Conservation (phyloP, 1,284 basidiomycete genomes). For the Trichosporon sp. region DNA sequence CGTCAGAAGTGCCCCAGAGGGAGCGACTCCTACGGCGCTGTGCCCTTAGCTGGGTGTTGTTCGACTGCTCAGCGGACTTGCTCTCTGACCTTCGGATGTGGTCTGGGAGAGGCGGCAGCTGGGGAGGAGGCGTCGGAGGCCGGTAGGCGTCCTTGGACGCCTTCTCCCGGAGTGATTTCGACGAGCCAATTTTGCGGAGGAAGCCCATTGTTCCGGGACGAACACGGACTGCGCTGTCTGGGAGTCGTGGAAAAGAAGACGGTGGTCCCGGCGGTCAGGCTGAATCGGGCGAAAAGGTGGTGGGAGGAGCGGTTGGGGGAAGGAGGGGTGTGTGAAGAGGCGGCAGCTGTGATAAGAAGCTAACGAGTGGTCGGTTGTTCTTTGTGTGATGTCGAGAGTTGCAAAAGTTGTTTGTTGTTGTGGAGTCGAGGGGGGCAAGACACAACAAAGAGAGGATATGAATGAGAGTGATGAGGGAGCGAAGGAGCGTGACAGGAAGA, state of each 20-base stretch:
- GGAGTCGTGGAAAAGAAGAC: not conserved
- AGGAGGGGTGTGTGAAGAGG: not conserved
- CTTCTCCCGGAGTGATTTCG: conserved; percentile 14
- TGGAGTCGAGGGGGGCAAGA: not conserved
- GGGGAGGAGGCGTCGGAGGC: conserved; percentile 16
- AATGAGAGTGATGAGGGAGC: conserved; percentile 4
- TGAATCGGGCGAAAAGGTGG: not conserved
- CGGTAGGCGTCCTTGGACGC: conserved; percentile 11
- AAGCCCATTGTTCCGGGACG: conserved; percentile 14
- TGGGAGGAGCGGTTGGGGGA: not conserved
- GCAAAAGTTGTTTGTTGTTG: not conserved
- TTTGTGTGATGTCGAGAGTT: not conserved
- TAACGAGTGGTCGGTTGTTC: not conserved
- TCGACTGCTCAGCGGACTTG: not conserved
- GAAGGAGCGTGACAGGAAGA: not conserved
- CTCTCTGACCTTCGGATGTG: conserved; percentile 15
- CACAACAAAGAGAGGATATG: not conserved
- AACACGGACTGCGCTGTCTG: not conserved
- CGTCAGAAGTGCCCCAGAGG: conserved; percentile 11
- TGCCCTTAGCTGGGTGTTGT: not conserved
- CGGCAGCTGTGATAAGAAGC: not conserved
- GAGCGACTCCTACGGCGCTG: conserved; percentile 9
- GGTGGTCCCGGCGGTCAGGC: not conserved
- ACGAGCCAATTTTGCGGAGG: conserved; percentile 20
- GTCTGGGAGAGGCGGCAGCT: conserved; percentile 21